These are phyloP conservation scores for Cynara cardunculus DNA, from an alignment of 129 eudicot genomes.

Conservation along the genomic window DNA sequence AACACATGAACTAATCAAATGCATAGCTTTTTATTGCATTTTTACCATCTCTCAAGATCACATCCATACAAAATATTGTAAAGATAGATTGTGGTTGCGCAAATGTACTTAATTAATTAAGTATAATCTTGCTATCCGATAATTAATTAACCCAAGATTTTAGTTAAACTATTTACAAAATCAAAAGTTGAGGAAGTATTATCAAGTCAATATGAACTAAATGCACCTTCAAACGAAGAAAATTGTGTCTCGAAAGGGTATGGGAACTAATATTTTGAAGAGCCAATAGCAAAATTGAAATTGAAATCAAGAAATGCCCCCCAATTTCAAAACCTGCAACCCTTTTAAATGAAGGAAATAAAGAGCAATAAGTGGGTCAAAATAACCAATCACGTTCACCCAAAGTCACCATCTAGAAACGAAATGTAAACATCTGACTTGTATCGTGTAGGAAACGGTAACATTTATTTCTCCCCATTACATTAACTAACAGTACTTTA, in stretches of 20 bases:
- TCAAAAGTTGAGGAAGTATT: not conserved
- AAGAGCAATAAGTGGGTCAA: not conserved
- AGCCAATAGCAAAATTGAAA: conserved; percentile 12
- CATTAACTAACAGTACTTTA: not conserved
- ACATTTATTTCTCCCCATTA: not conserved
- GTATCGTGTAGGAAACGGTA: not conserved
- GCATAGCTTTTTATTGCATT: not conserved
- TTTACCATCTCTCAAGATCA: not conserved
- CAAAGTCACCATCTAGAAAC: not conserved
- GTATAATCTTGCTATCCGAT: not conserved
- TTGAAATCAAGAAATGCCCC: not conserved
- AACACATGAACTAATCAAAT: not conserved
- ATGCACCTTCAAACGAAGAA: not conserved
- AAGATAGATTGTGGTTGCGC: not conserved
- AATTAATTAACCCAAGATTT: not conserved
- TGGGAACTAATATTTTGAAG: not conserved
- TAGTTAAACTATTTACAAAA: not conserved
- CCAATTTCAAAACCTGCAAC: not conserved
- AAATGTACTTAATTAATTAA: not conserved
- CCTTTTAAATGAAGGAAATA: not conserved
- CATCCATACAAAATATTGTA: not conserved
- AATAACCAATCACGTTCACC: conserved; percentile 24
- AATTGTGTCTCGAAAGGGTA: conserved; percentile 9
- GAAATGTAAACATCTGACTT: not conserved
- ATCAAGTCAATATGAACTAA: not conserved